These are phyloP conservation scores for Nakaseomyces glabratus DNA, from an alignment of 1,139 yeast species.

Conservation along the genomic window DNA sequence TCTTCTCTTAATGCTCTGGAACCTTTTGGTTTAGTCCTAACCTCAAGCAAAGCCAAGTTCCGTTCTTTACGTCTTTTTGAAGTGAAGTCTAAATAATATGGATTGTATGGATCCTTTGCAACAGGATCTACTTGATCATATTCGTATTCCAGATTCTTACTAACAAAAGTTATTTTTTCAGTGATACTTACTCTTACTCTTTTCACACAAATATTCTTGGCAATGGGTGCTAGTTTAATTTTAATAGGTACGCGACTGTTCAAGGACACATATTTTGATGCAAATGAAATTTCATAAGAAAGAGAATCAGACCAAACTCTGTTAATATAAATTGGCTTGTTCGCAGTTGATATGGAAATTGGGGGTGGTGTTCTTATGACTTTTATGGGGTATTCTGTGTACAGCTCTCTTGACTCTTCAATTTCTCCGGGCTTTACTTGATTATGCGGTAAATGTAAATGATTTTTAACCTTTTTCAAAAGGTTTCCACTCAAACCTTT, in stretches of 20 bases:
- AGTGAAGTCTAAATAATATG: conserved; percentile 32
- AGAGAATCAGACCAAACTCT: conserved; percentile 77
- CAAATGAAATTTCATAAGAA: conserved; percentile 71
- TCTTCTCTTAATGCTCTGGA: conserved; percentile 49
- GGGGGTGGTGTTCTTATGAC: conserved; percentile 72
- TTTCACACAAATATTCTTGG: conserved; percentile 59
- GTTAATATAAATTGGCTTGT: conserved; percentile 76
- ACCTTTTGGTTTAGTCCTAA: conserved; percentile 47
- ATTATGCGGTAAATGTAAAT: conserved; percentile 14
- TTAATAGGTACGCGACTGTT: conserved; percentile 56
- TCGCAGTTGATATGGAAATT: conserved; percentile 60
- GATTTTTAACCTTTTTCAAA: conserved; percentile 21
- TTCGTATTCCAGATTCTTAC: conserved; percentile 48
- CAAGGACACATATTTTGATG: conserved; percentile 64
- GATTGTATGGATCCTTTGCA: conserved; percentile 33
- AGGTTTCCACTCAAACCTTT: conserved; percentile 13
- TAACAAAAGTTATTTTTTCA: conserved; percentile 65
- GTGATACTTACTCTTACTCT: conserved; percentile 63
- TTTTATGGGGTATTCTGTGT: conserved; percentile 25
- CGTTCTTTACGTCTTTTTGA: conserved; percentile 40
- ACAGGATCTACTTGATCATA: conserved; percentile 47
- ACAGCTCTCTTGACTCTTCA: conserved; percentile 12
- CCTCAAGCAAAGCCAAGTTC: conserved; percentile 50
- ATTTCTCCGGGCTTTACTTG: conserved; percentile 7
- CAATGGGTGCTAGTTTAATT: conserved; percentile 66